A percentile compares a stretch with the other conserved stretches of the same genome.
Conservation (phyloP, 2,329 filamentous ascomycete species). For the Sphaerulina vaccinii region DNA sequence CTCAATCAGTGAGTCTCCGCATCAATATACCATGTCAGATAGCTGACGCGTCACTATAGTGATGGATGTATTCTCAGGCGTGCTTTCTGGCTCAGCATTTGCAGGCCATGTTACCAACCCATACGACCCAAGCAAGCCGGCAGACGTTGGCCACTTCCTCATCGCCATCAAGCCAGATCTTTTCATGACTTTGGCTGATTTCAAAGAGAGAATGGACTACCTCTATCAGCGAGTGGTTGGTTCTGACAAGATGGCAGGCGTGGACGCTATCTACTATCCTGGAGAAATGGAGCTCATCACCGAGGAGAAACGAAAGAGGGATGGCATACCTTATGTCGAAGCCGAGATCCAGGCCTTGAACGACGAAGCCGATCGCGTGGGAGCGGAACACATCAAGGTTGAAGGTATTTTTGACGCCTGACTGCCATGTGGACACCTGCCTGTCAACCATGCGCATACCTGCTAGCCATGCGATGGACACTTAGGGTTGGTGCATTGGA, state of each 20-base stretch:
- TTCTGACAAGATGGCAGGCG: conserved; percentile 53
- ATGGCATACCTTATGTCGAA: conserved; percentile 52
- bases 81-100: conserved; percentile 73
- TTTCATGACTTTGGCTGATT: conserved; percentile 38
- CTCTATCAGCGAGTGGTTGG: conserved; percentile 55
- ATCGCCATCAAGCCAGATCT: conserved; percentile 40
- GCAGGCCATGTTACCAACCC: conserved; percentile 74
- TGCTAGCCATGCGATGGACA: background rate
- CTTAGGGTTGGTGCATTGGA: background rate
- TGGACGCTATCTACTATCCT: conserved; percentile 58
- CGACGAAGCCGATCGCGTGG: conserved; percentile 49
- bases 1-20: conserved; percentile 53
- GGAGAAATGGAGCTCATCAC: conserved; percentile 57
- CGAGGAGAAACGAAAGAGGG: conserved; percentile 42
- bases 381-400: conserved; percentile 25
- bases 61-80: conserved; percentile 85
- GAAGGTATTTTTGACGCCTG: background rate
- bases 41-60: conserved; percentile 17
- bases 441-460: background rate
- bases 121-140: conserved; percentile 61
- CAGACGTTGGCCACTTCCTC: conserved; percentile 40
- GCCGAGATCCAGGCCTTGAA: conserved; percentile 53
- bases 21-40: background rate
- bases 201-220: conserved; percentile 53
- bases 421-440: background rate